Base-by-base conservation (phyloP, 345 rosid genomes). In the Trapa incisa region DNA sequence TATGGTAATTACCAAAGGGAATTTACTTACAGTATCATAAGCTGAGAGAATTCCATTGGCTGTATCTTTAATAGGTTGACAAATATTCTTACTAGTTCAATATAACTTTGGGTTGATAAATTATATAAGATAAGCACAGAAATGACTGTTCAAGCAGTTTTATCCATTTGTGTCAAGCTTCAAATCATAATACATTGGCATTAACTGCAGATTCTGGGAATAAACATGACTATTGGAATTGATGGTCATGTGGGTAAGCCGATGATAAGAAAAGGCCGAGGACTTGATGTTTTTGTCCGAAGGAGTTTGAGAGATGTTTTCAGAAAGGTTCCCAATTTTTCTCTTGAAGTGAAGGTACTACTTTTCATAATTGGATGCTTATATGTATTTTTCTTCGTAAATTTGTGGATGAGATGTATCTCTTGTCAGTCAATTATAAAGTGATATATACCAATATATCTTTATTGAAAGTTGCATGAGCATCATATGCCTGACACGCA, bases 251-350 rank as follows among this genome's bases (percentile, higher is more conserved):
- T 89, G 62, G 97, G 97, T 61, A 91, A 89, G 76, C 88, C 96
- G 67, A 85, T 94, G 91, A 84, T 91, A 74, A 86, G 85, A 67
- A 94, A 87, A 81, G 89, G 92, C 74, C 86, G 84, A 73, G 97
- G 97, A 78, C 68, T 94, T 70, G 91, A 91, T 80, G 81, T 91
- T 68, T 83, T 70, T 75, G 93, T 94, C 62, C 86, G 93, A 36
- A 92, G 96, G 63, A 89, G 99, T 83, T 84, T 94, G 80, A 80
- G 99, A 75, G 99, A 94, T 82, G 86, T 94, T 70, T 91, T 91
- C 68, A 80, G 90, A 77, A 94, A 89, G 82, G 92, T 94, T 61
- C 99, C 99, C 70, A 86, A 94, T 61, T 82, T 91, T 80, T 80
- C 87, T 66, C 83, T 94, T 67, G 99, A 89, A 85, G 84, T 91